phyloP scores from a whole-genome alignment of 2,329 filamentous ascomycete genomes.

The Drechmeria coniospora region DNA sequence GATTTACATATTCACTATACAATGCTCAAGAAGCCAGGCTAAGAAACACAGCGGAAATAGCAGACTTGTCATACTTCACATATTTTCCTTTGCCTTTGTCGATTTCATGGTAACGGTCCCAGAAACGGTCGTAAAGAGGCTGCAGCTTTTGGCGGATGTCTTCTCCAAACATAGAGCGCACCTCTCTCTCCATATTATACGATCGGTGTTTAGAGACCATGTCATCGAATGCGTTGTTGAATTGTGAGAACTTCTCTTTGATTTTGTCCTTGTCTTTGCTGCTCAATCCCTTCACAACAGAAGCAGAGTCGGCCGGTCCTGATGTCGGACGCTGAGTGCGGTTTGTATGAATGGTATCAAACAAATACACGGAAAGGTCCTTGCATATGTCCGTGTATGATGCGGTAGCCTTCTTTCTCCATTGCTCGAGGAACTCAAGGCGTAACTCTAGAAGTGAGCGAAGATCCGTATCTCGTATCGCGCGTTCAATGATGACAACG shows the following conservation, averaged over 20 bases:
- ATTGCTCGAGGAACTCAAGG: constrained; percentile 56
- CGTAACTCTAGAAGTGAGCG: constrained; percentile 52
- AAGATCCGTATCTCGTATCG: constrained; percentile 70
- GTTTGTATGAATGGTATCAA: constrained; percentile 86
- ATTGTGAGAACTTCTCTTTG: constrained; percentile 87
- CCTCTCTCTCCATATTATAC: constrained; percentile 82
- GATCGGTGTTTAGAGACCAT: constrained; percentile 69
- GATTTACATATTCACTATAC: too few species aligned
- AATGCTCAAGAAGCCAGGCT: constrained; percentile 27
- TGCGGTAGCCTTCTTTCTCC: constrained; percentile 73
- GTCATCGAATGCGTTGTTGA: constrained; percentile 84
- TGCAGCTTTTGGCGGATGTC: constrained; percentile 88
- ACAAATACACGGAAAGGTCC: constrained; percentile 68
- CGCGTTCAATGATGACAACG: constrained; percentile 68
- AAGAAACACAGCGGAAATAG: constrained; percentile 52
- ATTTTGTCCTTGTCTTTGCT: constrained; percentile 92
- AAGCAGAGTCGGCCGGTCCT: constrained; percentile 62
- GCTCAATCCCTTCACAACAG: constrained; percentile 66
- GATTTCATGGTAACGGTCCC: constrained; percentile 92
- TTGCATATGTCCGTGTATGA: constrained; percentile 80
- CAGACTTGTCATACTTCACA: constrained; percentile 87
- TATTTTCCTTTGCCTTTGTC: constrained; percentile 98
- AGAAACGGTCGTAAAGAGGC: constrained; percentile 87
- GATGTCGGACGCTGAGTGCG: constrained; percentile 57
- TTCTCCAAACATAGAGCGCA: constrained; percentile 61